Evolutionary conservation across 306 rosid species (phyloP), one percentile per base, ranked within the genome.

Genomic region (Malus fusca): DNA sequence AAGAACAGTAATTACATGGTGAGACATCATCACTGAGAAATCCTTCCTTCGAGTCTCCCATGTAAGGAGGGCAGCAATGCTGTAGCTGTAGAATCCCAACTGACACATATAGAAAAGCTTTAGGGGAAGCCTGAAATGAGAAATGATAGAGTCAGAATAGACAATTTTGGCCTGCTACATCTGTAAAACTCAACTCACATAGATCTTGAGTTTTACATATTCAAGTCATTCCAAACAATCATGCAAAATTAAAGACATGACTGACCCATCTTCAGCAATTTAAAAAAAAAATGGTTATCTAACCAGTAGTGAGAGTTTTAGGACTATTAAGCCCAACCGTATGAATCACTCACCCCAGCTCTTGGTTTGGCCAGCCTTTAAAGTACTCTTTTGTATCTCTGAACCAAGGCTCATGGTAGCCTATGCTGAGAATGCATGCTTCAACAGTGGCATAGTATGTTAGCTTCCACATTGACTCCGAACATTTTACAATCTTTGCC

Each of bases 11-110:
- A 95, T 81, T 79, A 95, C 80, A 87, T 95, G 99, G 82, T 95
- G 99, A 77, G 97, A 89, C 92, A 92, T 90, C 99, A 92, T 92
- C 68, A 95, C 99, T 8, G 97, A 60, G 71, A 95, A 95, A 87
- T 95, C 99, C 85, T 95, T 95, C 87, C 99, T 86, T 69, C 97
- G 87, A 71, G 97, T 95, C 87, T 95, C 99, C 99, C 97, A 95
- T 19, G 74, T 84, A 51, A 95, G 89, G 71, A 92, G 96, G 53
- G 99, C 99, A 68, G 84, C 97, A 67, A 92, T 92, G 79, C 99
- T 89, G 65, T 95, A 92, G 73, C 73, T 78, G 88, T 95, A 95
- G 90, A 95, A 95, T 74, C 99, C 99, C 84, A 93, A 89, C 85
- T 95, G 85, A 86, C 93, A 80, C 97, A 95, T 92, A 78, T 92